Conservation (phyloP, 352 stramenopile species). For the Globisporangium apiculatum region DNA sequence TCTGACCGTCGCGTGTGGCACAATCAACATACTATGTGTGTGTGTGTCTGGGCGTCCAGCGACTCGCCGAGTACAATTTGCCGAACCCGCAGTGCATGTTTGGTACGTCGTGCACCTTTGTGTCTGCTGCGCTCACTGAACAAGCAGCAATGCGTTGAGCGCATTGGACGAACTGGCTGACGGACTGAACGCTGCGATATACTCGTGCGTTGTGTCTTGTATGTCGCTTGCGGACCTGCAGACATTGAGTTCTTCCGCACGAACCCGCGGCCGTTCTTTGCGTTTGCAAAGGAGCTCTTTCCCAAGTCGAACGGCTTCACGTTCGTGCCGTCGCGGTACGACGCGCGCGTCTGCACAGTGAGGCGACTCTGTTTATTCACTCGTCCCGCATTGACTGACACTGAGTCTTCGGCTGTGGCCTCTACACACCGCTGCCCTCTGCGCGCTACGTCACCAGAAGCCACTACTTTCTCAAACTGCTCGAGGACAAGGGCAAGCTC, state of each 20-base stretch:
- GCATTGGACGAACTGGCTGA: background rate
- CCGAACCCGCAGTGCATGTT: slow-evolving; percentile 87
- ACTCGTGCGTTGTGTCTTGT: no score
- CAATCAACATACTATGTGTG: background rate
- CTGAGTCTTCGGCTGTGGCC: no score
- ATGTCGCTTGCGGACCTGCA: slow-evolving; percentile 8
- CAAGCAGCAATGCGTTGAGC: background rate
- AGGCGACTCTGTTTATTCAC: no score
- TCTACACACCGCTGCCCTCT: no score
- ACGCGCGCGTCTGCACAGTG: no score
- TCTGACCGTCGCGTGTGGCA: no score
- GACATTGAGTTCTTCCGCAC: slow-evolving; percentile 97
- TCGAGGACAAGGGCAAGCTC: slow-evolving; percentile 91
- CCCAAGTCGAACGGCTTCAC: slow-evolving; percentile 76
- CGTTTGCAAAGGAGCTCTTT: slow-evolving; percentile 90
- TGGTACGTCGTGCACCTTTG: slow-evolving; percentile 22
- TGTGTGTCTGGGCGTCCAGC: slow-evolving; percentile 18
- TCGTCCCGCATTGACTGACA: background rate
- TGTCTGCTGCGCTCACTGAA: background rate
- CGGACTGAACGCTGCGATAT: background rate
- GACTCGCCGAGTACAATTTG: slow-evolving; percentile 73
- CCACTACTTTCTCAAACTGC: slow-evolving; percentile 94
- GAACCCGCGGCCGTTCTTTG: slow-evolving; percentile 96
- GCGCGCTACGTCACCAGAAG: slow-evolving; percentile 29
- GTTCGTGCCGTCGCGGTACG: slow-evolving; percentile 62